These are phyloP conservation scores for Leccinum pachyderme DNA, from an alignment of 1,284 basidiomycete species.

Conservation along the genomic window DNA sequence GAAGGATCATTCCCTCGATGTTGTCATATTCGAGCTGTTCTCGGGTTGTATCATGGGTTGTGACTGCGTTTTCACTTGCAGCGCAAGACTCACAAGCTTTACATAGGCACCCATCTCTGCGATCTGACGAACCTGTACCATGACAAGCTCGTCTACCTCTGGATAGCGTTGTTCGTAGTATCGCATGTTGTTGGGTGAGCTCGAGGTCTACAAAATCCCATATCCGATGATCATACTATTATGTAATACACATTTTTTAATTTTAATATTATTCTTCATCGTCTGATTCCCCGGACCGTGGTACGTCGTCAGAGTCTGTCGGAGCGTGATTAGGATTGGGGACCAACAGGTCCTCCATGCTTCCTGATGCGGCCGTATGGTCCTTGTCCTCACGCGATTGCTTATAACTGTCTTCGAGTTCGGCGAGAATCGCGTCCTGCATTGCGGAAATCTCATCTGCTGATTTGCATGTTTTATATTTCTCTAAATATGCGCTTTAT, in stretches of 20 bases:
- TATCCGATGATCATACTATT: neutral
- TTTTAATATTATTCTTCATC: neutral
- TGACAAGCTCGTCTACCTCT: constrained; percentile 95
- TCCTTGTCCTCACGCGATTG: constrained; percentile 22
- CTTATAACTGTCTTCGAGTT: constrained; percentile 53
- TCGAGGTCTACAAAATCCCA: neutral
- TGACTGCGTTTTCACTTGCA: neutral
- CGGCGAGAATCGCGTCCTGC: constrained; percentile 74
- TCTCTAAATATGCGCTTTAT: constrained; percentile 59
- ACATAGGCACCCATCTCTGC: constrained; percentile 99
- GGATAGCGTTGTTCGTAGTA: constrained; percentile 82
- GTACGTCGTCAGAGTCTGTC: constrained; percentile 1
- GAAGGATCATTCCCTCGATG: constrained; percentile 98
- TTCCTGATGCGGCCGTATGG: constrained; percentile 9
- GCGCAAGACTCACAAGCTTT: constrained; percentile 73
- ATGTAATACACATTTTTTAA: neutral
- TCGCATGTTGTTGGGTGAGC: constrained; percentile 48
- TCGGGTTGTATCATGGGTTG: neutral
- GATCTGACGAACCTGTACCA: constrained; percentile 99
- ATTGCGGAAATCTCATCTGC: constrained; percentile 61
- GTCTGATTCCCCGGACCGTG: neutral
- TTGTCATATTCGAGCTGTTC: constrained; percentile 95
- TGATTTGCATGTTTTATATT: constrained; percentile 69
- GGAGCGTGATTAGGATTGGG: constrained; percentile 32
- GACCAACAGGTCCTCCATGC: constrained; percentile 30